Evolutionary conservation across 2,329 filamentous ascomycete species (phyloP), one percentile per base, ranked within the genome.

Genomic region (Beauveria pseudobassiana): DNA sequence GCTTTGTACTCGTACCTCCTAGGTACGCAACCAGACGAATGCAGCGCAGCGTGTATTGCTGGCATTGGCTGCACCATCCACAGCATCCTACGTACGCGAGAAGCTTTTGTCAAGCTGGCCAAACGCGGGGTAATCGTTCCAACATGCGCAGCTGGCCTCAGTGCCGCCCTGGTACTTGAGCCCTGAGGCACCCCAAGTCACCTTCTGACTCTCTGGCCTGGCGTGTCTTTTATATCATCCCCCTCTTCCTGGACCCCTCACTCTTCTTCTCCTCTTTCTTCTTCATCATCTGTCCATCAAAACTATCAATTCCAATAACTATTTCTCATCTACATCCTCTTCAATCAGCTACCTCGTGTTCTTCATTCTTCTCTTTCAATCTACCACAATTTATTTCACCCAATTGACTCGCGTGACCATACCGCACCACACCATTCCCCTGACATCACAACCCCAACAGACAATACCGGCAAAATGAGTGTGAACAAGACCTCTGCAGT

Each of bases 401-500:
- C 58, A 63, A 62, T 63, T 64, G 54, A 53, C 58, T 45, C 52
- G 50, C 51, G 52, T 57, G 56, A 49, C 62, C 57, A 45, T 4
- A 48, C 22, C 43, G 50, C 50, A 58, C 20, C 20, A 38, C 53
- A 20, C 48, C 20, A 49, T 16, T 16, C 14, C 42, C 57, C 65
- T 62, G 60, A 59, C 51, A 51, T 56, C 63, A 65, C 51, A 40
- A 49, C 3, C 46, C 54, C 50, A 50, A 48, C 58, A 69, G 66
- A 69, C 70, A 67, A 69, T 68, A 72, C 69, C 69, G 69, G 68
- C 77, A 82, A 74, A 74, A 86, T 86, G 83, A 79, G 72, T 77
- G 75, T 81, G 72, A 74, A 74, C 71, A 85, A 85, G 79, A 78
- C 75, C 67, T 82, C 82, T 74, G 82, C 82, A 71, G 80, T 83